phyloP scores from a whole-genome alignment of 192 early-diverging fungal genomes.

The Umbelopsis sp. region DNA sequence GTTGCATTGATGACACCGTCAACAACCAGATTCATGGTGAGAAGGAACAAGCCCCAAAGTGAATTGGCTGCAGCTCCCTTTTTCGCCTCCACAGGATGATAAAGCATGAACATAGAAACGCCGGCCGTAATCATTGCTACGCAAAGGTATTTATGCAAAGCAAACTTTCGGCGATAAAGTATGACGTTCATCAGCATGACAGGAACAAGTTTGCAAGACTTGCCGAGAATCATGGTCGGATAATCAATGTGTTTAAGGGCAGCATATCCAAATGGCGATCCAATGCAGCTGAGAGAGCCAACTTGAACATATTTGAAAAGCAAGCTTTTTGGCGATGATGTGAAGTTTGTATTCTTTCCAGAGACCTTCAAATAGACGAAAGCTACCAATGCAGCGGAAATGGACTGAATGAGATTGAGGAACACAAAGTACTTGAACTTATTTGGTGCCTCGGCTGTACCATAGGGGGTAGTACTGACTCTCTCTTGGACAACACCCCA shows the following conservation, averaged over 20 bases:
- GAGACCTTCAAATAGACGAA: constrained; percentile 71
- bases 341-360: constrained; percentile 45
- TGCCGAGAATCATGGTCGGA: constrained; percentile 95
- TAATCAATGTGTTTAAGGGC: constrained; percentile 95
- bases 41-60: constrained; percentile 79
- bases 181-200: constrained; percentile 95
- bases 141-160: constrained; percentile 85
- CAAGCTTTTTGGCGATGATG: constrained; percentile 32
- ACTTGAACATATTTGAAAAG: constrained; percentile 74
- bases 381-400: constrained; percentile 76
- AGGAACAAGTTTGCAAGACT: constrained; percentile 96
- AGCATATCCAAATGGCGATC: constrained; percentile 92
- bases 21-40: constrained; percentile 83
- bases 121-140: constrained; percentile 89
- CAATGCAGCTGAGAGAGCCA: constrained; percentile 72
- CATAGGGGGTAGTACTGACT: constrained; percentile 84
- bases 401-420: constrained; percentile 85
- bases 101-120: constrained; percentile 93
- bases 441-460: constrained; percentile 33
- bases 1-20: constrained; percentile 97
- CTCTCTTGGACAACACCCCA: constrained; percentile 97
- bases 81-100: constrained; percentile 60
- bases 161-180: constrained; percentile 86
- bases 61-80: constrained; percentile 60
- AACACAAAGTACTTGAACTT: constrained; percentile 91